A percentile compares a stretch with the other conserved stretches of the same genome.
Evolutionary conservation across 805 yeast genomes (phyloP).

Genomic region (Helenozyma baotianmanensis): DNA sequence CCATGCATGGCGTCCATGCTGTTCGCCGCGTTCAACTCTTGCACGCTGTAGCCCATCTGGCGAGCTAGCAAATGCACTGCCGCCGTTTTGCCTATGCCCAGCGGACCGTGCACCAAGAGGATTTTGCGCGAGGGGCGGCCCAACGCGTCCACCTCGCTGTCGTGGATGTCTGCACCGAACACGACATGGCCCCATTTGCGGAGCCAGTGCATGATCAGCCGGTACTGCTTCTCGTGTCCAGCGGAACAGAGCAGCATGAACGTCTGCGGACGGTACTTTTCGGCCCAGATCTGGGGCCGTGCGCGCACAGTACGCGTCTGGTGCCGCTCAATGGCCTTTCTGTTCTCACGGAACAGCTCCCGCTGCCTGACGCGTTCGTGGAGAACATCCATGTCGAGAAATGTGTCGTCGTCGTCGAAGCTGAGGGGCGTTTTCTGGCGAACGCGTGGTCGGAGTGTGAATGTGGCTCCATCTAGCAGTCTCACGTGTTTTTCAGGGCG

Average conservation of each 20-base stretch:
- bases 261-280: conserved; percentile 34
- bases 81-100: conserved; percentile 91
- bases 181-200: conserved; percentile 33
- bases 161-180: conserved; percentile 20
- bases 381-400: conserved; percentile 13
- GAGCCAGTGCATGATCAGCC: conserved; percentile 37
- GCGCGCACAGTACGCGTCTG: too few species aligned
- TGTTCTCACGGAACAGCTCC: conserved; percentile 8
- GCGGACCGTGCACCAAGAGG: conserved; percentile 81
- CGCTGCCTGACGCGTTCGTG: conserved; percentile 13
- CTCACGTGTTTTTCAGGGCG: conserved; percentile 4
- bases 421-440: background rate
- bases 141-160: conserved; percentile 20
- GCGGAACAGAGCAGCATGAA: conserved; percentile 38
- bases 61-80: conserved; percentile 80
- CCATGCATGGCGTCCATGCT: conserved; percentile 35
- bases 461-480: conserved; percentile 10
- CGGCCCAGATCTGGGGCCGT: conserved; percentile 30
- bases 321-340: background rate
- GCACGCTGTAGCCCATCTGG: conserved; percentile 73
- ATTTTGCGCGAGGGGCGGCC: conserved; percentile 50
- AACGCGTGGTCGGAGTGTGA: conserved; percentile 10
- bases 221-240: conserved; percentile 40
- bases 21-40: conserved; percentile 77
- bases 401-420: conserved; percentile 8